Base-by-base conservation (phyloP, 306 rosid genomes). In the Quercus bicolor region DNA sequence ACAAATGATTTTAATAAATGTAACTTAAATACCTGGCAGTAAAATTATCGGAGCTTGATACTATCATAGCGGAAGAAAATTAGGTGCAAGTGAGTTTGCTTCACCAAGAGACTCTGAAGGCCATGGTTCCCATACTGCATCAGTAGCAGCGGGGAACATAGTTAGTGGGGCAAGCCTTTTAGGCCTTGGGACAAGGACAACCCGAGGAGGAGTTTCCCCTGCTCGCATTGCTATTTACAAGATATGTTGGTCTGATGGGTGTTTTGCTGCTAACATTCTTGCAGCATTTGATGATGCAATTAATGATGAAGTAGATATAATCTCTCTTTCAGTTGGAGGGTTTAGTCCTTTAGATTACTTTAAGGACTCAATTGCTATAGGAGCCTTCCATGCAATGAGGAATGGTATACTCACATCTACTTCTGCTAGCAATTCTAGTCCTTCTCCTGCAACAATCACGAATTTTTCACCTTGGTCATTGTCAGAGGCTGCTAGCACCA, bases 201-300 rank as follows among this genome's bases (percentile, higher is more conserved):
- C 89, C 5, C 71, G 93, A 40, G 93, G 91, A 12, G 91, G 87
- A 2, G 88, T 77, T 12, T 77, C 85, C 23, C 48, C 81, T 2
- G 93, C 93, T 5, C 88, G 89, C 28, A 60, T 89, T 21, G 93
- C 91, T 11, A 75, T 78, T 45, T 89, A 85, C 73, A 91, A 91
- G 82, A 85, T 57, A 6, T 88, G 92, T 55, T 91, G 90, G 92
- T 0, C 0, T 3, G 74, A 75, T 43, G 89, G 82, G 1, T 85
- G 92, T 65, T 1, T 0, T 14, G 84, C 54, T 5, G 83, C 78
- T 12, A 83, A 84, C 56, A 77, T 87, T 20, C 89, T 89, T 2
- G 86, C 86, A 9, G 91, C 91, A 18, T 89, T 87, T 52, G 91
- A 89, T 48, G 82, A 87, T 53, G 93, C 89, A 10, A 89, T 87